phyloP scores from a whole-genome alignment of 202 grass and related monocot species.

The Zoysia matrella region DNA sequence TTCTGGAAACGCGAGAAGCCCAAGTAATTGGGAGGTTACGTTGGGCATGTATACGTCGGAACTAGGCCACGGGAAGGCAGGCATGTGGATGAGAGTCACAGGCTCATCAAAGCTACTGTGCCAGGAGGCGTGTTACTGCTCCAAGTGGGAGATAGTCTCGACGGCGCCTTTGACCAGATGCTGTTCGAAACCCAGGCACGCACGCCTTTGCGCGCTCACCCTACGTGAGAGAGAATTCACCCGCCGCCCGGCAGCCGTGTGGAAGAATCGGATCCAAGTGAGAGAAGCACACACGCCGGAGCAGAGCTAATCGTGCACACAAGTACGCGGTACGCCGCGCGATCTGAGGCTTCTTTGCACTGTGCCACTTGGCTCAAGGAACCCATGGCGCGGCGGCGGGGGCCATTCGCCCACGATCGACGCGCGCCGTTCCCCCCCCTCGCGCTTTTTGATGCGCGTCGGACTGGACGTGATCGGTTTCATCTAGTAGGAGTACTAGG shows the following conservation, averaged over 20 bases:
- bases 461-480: constrained; percentile 33
- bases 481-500: too few relatives aligned
- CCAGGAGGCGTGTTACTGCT: background rate
- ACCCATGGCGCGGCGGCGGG: too few relatives aligned
- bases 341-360: constrained; percentile 13
- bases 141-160: constrained; percentile 19
- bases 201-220: background rate
- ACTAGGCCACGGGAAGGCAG: constrained; percentile 40
- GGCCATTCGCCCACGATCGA: too few relatives aligned
- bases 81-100: constrained; percentile 30
- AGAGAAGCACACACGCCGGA: too few relatives aligned
- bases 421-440: constrained; percentile 23
- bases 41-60: constrained; percentile 55
- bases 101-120: constrained; percentile 50
- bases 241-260: too few relatives aligned
- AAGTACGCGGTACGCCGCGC: background rate
- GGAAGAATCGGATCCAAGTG: too few relatives aligned
- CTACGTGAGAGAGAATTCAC: background rate
- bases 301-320: constrained; percentile 3
- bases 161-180: constrained; percentile 58
- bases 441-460: constrained; percentile 38
- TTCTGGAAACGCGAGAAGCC: background rate
- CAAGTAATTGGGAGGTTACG: constrained; percentile 44
- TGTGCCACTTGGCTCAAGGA: constrained; percentile 83
- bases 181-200: constrained; percentile 40